Evolutionary conservation across 1,284 basidiomycete genomes (phyloP), one percentile per base, ranked within the genome.

Genomic region (Dichomitus squalens): DNA sequence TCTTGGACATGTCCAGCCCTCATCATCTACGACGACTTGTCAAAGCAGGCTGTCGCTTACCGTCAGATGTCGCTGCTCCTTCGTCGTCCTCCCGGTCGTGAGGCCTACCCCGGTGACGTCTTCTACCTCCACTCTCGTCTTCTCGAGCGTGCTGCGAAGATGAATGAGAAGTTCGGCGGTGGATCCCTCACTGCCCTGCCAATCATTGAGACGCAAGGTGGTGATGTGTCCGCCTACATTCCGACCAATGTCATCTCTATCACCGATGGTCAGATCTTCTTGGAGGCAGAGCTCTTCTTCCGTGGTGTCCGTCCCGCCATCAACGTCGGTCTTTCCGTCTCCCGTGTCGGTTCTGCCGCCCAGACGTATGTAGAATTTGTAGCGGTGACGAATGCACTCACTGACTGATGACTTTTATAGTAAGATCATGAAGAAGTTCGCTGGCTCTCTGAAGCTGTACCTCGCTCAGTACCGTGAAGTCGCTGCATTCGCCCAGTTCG

Each of bases 81-180:
- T 71, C 95, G 96, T 90, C 96, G 96, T 85, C 96, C 96, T 68
- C 96, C 96, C 66, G 96, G 96, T 88, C 95, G 96, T 92, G 96
- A 99, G 86, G 96, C 96, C 68, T 99, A 99, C 85, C 96, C 96
- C 68, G 96, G 96, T 90, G 96, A 98, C 78, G 94, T 97, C 80
- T 97, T 97, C 92, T 98, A 99, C 88, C 88, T 99, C 69, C 96
- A 99, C 88, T 99, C 96, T 70, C 95, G 96, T 89, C 90, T 99
- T 66, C 89, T 99, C 70, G 96, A 99, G 83, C 95, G 96, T 85
- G 96, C 96, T 64, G 96, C 96, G 78, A 98, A 98, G 91, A 97
- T 99, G 93, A 96, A 90, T 86, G 93, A 98, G 69, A 93, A 92
- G 73, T 93, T 95, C 77, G 96, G 96, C 76, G 95, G 94, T 75